Percentiles rank a stretch among this genome's conserved stretches.
These are phyloP conservation scores for Leucogyrophana mollusca DNA, from an alignment of 768 basidiomycete species.

Conservation along the genomic window DNA sequence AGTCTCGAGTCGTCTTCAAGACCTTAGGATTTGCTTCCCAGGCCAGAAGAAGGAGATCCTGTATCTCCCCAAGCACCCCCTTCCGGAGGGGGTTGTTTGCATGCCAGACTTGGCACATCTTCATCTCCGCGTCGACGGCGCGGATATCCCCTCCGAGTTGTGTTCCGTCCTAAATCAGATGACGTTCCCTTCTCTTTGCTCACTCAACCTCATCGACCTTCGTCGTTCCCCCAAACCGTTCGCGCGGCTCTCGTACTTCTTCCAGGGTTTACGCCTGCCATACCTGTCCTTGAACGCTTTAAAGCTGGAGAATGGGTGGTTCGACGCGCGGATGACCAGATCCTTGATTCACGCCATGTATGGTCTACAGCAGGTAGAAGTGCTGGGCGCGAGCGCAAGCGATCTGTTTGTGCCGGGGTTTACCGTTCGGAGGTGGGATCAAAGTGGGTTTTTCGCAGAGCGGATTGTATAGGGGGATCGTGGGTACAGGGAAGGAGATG, in stretches of 20 bases:
- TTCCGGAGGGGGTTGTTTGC: conserved; percentile 30
- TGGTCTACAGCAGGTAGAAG: neutral
- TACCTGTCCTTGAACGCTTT: conserved; percentile 35
- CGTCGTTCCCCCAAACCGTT: conserved; percentile 37
- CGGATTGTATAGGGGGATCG: neutral
- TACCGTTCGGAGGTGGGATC: neutral
- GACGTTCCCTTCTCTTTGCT: conserved; percentile 44
- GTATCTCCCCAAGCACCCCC: conserved; percentile 22
- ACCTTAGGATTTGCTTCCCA: conserved; percentile 57
- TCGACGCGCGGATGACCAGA: conserved; percentile 27
- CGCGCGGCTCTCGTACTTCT: conserved; percentile 45
- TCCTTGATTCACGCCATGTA: neutral
- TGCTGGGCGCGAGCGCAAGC: neutral
- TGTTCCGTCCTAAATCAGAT: conserved; percentile 50
- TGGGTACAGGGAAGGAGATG: neutral
- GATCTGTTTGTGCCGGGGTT: neutral
- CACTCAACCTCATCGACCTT: conserved; percentile 48
- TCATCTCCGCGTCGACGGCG: conserved; percentile 48
- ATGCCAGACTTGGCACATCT: conserved; percentile 49
- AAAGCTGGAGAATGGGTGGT: conserved; percentile 47
- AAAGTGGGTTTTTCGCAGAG: neutral
- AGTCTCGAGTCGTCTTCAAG: conserved; percentile 49
- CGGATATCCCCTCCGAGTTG: conserved; percentile 63
- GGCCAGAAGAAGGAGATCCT: conserved; percentile 26
- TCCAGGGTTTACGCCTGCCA: conserved; percentile 41